A percentile compares a stretch with the other conserved stretches of the same genome.
phyloP scores from a whole-genome alignment of 1,284 basidiomycete genomes.

The Sanguinoderma infundibulare region DNA sequence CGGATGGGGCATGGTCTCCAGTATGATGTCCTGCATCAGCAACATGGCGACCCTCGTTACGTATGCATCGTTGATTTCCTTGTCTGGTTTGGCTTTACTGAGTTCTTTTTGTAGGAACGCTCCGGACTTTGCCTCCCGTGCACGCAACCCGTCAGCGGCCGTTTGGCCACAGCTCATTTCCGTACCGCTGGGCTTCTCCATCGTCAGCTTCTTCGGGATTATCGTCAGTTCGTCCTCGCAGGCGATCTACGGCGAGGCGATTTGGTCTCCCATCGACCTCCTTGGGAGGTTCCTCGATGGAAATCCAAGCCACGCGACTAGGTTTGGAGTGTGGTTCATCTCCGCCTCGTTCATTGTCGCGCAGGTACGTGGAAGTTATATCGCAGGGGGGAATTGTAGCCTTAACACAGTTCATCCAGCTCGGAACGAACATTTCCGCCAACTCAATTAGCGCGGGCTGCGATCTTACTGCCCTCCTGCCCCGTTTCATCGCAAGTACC shows the following conservation, averaged over 20 bases:
- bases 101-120: conserved; percentile 56
- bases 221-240: conserved; percentile 83
- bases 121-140: conserved; percentile 80
- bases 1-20: conserved; percentile 81
- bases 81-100: not conserved
- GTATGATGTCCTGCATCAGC: conserved; percentile 80
- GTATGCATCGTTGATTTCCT: conserved; percentile 42
- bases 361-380: conserved; percentile 46
- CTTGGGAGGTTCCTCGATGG: conserved; percentile 71
- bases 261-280: conserved; percentile 84
- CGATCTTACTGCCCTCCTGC: conserved; percentile 81
- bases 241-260: conserved; percentile 75
- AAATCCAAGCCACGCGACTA: conserved; percentile 63
- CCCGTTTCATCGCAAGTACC: conserved; percentile 71
- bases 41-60: conserved; percentile 80
- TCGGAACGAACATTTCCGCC: conserved; percentile 80
- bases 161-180: conserved; percentile 75
- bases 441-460: conserved; percentile 88
- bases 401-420: conserved; percentile 1
- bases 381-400: too few species aligned
- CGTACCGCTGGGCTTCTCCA: conserved; percentile 75
- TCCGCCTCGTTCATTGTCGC: conserved; percentile 76
- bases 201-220: conserved; percentile 86
- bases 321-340: conserved; percentile 82
- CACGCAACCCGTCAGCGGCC: conserved; percentile 67